Base-by-base conservation (phyloP, 441 rosid species). In the Eugenia klotzschiana region DNA sequence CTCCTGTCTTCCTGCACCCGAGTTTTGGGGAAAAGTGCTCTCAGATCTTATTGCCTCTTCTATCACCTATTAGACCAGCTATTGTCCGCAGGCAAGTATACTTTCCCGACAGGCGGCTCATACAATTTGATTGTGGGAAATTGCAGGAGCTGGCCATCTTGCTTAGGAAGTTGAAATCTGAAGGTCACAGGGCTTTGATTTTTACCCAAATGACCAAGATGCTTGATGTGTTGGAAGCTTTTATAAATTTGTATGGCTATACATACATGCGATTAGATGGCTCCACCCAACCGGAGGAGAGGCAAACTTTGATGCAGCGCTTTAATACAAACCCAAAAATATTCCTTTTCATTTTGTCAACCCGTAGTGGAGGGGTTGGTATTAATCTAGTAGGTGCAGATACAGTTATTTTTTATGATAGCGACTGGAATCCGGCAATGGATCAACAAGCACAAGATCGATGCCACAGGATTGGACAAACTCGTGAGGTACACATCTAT, bases 401-500 rank as follows among this genome's bases (percentile, higher is more conserved):
- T 91, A 98, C 99, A 25, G 99, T 96, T 81, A 96, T 96, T 60
- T 96, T 96, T 84, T 96, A 96, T 90, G 99, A 96, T 87, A 96
- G 99, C 81, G 99, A 98, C 90, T 98, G 99, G 99, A 98, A 98
- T 91, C 99, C 99, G 51, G 99, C 99, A 52, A 98, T 98, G 99
- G 99, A 98, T 91, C 99, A 96, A 87, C 99, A 98, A 93, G 99
- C 99, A 82, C 99, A 98, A 93, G 99, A 98, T 91, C 99, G 99
- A 82, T 98, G 99, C 89, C 99, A 98, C 91, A 91, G 99, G 86
- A 98, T 98, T 87, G 99, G 99, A 84, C 99, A 98, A 91, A 98
- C 99, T 74, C 99, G 99, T 79, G 98, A 95, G 91, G 99, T 96
- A 15, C 97, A 96, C 89, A 98, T 98, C 79, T 98, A 96, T 86